Evolutionary conservation across 345 rosid species (phyloP), one percentile per base, ranked within the genome.

Genomic region (Rhodomyrtus tomentosa): DNA sequence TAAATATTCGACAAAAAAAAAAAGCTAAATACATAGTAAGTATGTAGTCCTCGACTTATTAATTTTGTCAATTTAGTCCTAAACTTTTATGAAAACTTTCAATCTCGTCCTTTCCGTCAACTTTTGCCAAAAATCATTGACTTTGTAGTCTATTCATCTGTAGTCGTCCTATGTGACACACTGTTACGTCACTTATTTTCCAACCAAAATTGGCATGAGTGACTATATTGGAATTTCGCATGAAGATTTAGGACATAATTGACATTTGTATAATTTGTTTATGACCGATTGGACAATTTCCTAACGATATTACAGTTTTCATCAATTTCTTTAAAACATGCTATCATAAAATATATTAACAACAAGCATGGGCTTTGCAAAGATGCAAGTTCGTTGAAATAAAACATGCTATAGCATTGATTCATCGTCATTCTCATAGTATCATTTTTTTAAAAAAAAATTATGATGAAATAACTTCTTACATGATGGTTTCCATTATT

Each of bases 161-260:
- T 24, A 3, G 58, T 10, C 25, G 24, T 55, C 27, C 2, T 10
- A 10, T 2, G 11, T 24, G 27, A n/a, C 3, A 55, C 50, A 40
- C 42, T 38, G 40, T 5, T 38, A 38, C n/a, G n/a, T n/a, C n/a
- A n/a, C n/a, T n/a, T n/a, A 0, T 22, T 22, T 54, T 22, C 11
- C 0, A 0, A 0, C n/a, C 0, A 54, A 54, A 54, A 54, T 54
- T 54, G n/a, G 11, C 1, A 0, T 0, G n/a, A 54, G 21, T 0
- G n/a, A 7, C 22, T 54, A 55, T 12, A 25, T 25, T 56, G 16
- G 12, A 56, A n/a, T 56, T 56, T 56, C 5, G 12, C 0, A 0
- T 0, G n/a, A 56, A 56, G 0, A 6, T 12, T 25, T 13, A 11
- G 4, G 29, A 56, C 3, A 11, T 0, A 56, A 56, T 56, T n/a